Evolutionary conservation across 225 moss, liverwort and hornwort species (phyloP), one percentile per base, ranked within the genome.

Genomic region (Sphagnum tenellum): DNA sequence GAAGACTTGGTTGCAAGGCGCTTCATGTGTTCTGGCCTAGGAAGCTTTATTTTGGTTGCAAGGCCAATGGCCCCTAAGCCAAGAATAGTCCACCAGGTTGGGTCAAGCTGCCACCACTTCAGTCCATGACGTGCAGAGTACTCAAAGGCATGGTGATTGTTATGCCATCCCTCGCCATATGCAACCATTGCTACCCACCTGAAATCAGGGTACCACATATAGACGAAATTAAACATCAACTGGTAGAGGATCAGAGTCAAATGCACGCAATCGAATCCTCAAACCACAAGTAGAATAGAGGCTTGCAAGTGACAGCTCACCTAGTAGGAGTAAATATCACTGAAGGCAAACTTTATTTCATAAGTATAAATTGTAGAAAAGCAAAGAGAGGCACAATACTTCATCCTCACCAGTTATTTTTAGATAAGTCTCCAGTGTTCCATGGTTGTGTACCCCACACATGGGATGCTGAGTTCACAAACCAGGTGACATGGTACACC

Each of bases 141-240:
- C 56, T 98, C 96, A 64, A 98, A 98, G 1, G 96, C 96, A 45
- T 98, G 96, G 61, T 98, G 96, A 64, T 98, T 98, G 48, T 98
- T 98, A 58, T 98, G 96, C 96, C 96, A 98, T 4, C 96, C 96
- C 71, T 98, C 96, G 29, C 96, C 96, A 54, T 92, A 98, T 2
- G 96, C 96, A 57, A 98, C 88, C 72, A 93, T 57, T 2, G 96
- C 96, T 50, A 98, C 96, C 96, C 92, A 98, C 96, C 96, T 98
- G 78, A 5, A 5, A 52, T 29, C 29, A 29, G 29, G 29, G 29
- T 29, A 29, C 29, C 29, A 29, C 29, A 29, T 29, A 29, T 29
- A 1, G 1, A 29, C 29, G 29, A 29, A 29, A 29, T 29, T 29
- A 29, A 29, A 29, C 29, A 29, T 29, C 29, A 29, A 29, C 29